Evolutionary conservation across 1,139 yeast species (phyloP).

Genomic region (Casaregolazyma suthepensis): DNA sequence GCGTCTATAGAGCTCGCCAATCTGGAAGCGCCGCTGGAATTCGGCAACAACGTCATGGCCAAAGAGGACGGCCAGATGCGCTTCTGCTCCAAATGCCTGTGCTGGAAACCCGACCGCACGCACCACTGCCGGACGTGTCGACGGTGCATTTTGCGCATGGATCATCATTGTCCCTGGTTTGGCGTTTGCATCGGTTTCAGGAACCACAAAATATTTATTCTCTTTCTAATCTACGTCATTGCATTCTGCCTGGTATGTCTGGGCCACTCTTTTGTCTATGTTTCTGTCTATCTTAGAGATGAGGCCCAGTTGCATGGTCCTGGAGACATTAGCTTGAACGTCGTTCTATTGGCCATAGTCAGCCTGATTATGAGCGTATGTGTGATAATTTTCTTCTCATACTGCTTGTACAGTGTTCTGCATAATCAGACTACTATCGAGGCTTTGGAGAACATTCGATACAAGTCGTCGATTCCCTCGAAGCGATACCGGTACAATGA

Average conservation of each 20-base stretch:
- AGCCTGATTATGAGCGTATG: constrained; percentile 62
- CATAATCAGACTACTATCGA: constrained; percentile 79
- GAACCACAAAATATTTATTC: constrained; percentile 75
- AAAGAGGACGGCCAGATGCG: constrained; percentile 46
- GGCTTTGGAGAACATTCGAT: constrained; percentile 55
- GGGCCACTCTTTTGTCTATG: constrained; percentile 35
- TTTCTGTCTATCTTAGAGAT: constrained; percentile 48
- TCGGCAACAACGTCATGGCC: constrained; percentile 34
- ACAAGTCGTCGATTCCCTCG: constrained; percentile 39
- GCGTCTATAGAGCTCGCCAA: constrained; percentile 10
- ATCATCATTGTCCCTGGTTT: constrained; percentile 98
- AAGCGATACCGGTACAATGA: constrained; percentile 37
- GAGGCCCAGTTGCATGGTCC: constrained; percentile 22
- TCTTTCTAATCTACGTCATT: constrained; percentile 58
- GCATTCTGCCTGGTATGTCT: constrained; percentile 43
- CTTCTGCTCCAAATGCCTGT: constrained; percentile 64
- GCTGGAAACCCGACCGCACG: constrained; percentile 87
- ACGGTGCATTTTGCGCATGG: constrained; percentile 37
- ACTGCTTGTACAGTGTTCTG: constrained; percentile 51
- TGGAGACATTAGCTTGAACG: constrained; percentile 49
- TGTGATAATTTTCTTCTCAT: constrained; percentile 50
- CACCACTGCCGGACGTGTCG: constrained; percentile 39
- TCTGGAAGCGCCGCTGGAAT: constrained; percentile 34
- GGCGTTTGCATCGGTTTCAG: constrained; percentile 78
- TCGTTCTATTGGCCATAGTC: constrained; percentile 55